Percentiles rank a stretch among this genome's conserved stretches.
These are phyloP conservation scores for Ogataea pilisensis DNA, from an alignment of 805 yeast species.

Conservation along the genomic window DNA sequence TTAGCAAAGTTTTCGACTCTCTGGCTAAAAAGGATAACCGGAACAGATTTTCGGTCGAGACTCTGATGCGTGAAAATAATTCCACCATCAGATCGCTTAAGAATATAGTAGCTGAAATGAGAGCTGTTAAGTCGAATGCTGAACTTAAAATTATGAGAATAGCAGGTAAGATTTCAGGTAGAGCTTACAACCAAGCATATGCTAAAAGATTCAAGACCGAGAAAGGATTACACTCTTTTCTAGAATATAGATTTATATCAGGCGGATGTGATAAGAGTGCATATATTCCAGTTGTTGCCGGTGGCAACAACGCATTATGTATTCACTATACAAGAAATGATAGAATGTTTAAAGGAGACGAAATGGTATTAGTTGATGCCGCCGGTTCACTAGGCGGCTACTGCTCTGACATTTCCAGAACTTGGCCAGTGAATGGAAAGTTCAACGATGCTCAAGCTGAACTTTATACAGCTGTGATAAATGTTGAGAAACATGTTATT, in stretches of 20 bases:
- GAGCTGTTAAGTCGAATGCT: slow-evolving; percentile 70
- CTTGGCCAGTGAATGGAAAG: slow-evolving; percentile 85
- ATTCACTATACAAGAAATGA: slow-evolving; percentile 95
- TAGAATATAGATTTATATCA: slow-evolving; percentile 76
- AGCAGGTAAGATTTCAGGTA: slow-evolving; percentile 79
- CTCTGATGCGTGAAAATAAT: slow-evolving; percentile 25
- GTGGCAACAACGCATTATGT: slow-evolving; percentile 84
- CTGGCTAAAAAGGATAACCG: slow-evolving; percentile 9
- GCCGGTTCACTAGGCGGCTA: slow-evolving; percentile 93
- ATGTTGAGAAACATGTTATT: slow-evolving; percentile 77
- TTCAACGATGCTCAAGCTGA: slow-evolving; percentile 80
- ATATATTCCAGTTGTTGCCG: slow-evolving; percentile 94
- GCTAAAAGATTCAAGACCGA: slow-evolving; percentile 66
- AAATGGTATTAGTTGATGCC: slow-evolving; percentile 85
- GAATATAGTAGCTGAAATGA: slow-evolving; percentile 40
- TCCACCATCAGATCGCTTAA: slow-evolving; percentile 42
- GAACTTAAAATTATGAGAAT: slow-evolving; percentile 77
- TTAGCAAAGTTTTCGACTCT: slow-evolving; percentile 19
- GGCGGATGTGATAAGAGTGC: slow-evolving; percentile 92
- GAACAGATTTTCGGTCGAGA: slow-evolving; percentile 21
- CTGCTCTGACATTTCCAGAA: slow-evolving; percentile 91
- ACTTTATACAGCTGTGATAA: slow-evolving; percentile 81
- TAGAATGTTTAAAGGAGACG: slow-evolving; percentile 70
- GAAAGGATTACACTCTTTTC: slow-evolving; percentile 69
- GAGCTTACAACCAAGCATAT: slow-evolving; percentile 81